Conservation (phyloP, 2,329 filamentous ascomycete species). For the Huntiella bhutanensis region DNA sequence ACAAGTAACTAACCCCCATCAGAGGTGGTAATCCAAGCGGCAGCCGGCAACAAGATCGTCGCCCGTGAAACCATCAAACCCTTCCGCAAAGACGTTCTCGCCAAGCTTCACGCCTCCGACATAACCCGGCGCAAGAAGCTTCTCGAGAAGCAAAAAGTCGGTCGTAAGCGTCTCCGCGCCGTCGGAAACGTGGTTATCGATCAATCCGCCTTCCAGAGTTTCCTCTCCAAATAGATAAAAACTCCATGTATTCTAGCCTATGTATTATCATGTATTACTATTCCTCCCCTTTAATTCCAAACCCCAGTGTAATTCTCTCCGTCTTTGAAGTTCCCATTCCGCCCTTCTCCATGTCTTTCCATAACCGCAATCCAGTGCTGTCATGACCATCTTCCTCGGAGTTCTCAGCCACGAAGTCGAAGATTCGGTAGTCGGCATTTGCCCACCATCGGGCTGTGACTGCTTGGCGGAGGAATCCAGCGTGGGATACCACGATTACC, state of each 20-base stretch:
- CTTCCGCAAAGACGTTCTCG: conserved; percentile 85
- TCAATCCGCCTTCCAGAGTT: conserved; percentile 85
- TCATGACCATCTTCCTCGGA: conserved; percentile 13
- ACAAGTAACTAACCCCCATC: not conserved
- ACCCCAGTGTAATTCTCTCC: conserved; percentile 16
- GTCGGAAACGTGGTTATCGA: conserved; percentile 92
- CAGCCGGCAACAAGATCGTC: conserved; percentile 62
- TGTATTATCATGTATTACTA: not conserved
- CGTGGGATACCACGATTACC: conserved; percentile 46
- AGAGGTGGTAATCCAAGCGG: conserved; percentile 88
- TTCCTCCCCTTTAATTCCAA: conserved; percentile 4
- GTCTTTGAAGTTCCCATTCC: conserved; percentile 21
- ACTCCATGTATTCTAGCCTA: not conserved
- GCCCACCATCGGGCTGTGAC: conserved; percentile 36
- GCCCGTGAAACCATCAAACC: conserved; percentile 91
- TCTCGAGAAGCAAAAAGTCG: conserved; percentile 92
- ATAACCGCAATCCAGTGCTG: conserved; percentile 24
- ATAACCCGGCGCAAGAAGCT: conserved; percentile 66
- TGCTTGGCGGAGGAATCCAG: conserved; percentile 40
- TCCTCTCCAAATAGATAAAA: conserved; percentile 51
- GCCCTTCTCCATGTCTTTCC: conserved; percentile 21
- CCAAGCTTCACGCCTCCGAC: conserved; percentile 84
- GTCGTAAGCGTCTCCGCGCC: conserved; percentile 66
- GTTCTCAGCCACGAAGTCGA: conserved; percentile 28
- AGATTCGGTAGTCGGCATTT: conserved; percentile 47